Percentiles rank a stretch among this genome's conserved stretches.
Conservation (phyloP, 176 grass and related monocot genomes). For the Stipa capillata region DNA sequence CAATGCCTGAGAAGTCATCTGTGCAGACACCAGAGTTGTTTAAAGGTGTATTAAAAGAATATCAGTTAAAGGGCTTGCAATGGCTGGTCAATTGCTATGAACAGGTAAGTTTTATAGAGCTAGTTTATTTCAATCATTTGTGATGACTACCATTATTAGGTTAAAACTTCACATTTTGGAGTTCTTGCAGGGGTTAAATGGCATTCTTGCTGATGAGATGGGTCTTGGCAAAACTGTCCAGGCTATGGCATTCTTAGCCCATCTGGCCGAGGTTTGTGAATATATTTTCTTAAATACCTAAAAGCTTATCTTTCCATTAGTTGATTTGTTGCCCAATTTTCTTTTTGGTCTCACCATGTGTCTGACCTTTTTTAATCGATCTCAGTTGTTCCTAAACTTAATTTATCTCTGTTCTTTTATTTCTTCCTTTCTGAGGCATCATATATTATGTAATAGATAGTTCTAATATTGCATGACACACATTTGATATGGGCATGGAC, state of each 20-base stretch:
- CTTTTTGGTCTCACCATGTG: background rate
- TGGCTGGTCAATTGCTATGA: constrained; percentile 99
- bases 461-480: background rate
- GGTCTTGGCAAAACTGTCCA: constrained; percentile 99
- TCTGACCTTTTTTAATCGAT: too few relatives aligned
- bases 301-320: too few relatives aligned
- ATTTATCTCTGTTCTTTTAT: background rate
- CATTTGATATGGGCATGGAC: background rate
- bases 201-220: constrained; percentile 99
- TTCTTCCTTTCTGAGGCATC: background rate
- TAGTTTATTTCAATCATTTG: background rate
- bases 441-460: background rate
- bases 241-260: constrained; percentile 97
- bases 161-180: constrained; percentile 2
- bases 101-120: constrained; percentile 53
- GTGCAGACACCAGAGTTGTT: constrained; percentile 93
- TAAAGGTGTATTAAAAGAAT: constrained; percentile 95
- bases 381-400: background rate
- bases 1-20: constrained; percentile 92
- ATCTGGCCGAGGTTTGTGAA: constrained; percentile 92
- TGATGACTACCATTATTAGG: background rate
- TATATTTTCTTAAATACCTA: constrained; percentile 7
- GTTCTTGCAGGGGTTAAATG: constrained; percentile 80
- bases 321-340: background rate
- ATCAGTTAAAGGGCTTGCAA: constrained; percentile 93